Conservation (phyloP, 1,284 basidiomycete species). For the Neonothopanus nambi region DNA sequence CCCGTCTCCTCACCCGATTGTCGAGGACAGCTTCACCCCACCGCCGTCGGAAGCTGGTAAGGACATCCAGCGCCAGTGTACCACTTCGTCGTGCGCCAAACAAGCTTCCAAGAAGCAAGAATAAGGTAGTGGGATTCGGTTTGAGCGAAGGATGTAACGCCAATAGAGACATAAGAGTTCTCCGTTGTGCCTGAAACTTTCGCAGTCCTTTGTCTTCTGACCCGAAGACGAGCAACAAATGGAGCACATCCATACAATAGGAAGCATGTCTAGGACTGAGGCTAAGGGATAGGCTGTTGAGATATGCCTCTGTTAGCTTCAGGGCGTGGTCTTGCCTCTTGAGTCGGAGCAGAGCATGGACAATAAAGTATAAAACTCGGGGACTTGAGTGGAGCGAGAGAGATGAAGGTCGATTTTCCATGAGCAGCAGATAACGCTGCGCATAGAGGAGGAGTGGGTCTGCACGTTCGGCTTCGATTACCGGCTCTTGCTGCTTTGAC, state of each 20-base stretch:
- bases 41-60: conserved; percentile 44
- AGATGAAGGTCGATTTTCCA: conserved; percentile 11
- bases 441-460: conserved; percentile 9
- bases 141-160: conserved; percentile 45
- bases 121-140: conserved; percentile 65
- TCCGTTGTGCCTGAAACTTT: conserved; percentile 37
- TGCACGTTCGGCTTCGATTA: background rate
- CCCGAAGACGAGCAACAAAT: conserved; percentile 40
- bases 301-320: conserved; percentile 42
- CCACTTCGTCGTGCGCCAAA: conserved; percentile 47
- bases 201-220: conserved; percentile 36
- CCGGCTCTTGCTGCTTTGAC: background rate
- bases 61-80: conserved; percentile 46
- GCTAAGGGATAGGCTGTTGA: conserved; percentile 40
- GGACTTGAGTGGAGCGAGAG: background rate
- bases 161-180: conserved; percentile 45
- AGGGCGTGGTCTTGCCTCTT: conserved; percentile 32
- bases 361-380: conserved; percentile 7
- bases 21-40: conserved; percentile 60
- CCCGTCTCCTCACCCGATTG: conserved; percentile 55
- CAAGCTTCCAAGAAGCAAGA: conserved; percentile 56
- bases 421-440: conserved; percentile 12
- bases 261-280: conserved; percentile 32
- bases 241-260: conserved; percentile 45
- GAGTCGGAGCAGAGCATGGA: conserved; percentile 13